Conservation (phyloP, 805 yeast genomes). For the Nakazawaea ambrosiae region DNA sequence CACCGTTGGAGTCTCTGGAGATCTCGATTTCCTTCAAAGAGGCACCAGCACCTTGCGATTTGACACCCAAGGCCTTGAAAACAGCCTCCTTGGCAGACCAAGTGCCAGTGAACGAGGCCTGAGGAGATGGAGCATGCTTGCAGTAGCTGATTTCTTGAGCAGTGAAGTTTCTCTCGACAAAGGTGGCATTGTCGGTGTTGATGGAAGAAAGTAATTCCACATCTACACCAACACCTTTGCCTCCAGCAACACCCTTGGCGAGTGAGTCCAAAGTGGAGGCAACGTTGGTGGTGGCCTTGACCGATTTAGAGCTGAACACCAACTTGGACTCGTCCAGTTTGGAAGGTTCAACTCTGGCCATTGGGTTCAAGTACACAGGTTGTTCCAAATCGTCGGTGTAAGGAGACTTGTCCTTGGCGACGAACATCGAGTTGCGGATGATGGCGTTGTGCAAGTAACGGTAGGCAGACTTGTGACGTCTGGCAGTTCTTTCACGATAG, state of each 20-base stretch:
- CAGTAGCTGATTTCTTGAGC: constrained; percentile 75
- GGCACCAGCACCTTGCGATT: constrained; percentile 93
- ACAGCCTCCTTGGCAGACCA: constrained; percentile 99
- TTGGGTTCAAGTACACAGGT: constrained; percentile 91
- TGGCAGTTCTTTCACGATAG: constrained; percentile 63
- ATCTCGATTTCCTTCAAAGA: constrained; percentile 88
- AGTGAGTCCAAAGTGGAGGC: constrained; percentile 47
- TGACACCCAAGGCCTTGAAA: constrained; percentile 88
- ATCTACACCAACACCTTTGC: constrained; percentile 89
- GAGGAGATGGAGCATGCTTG: constrained; percentile 61
- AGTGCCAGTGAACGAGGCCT: constrained; percentile 91
- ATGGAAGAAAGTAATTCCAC: constrained; percentile 82
- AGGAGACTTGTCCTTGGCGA: constrained; percentile 91
- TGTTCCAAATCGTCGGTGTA: constrained; percentile 84
- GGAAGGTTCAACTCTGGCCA: constrained; percentile 58
- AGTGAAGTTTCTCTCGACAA: constrained; percentile 90
- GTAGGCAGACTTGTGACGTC: constrained; percentile 86
- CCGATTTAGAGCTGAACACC: constrained; percentile 38
- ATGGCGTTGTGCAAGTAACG: constrained; percentile 94
- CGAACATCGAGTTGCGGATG: constrained; percentile 84
- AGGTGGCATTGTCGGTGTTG: constrained; percentile 84
- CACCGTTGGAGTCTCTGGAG: constrained; percentile 61
- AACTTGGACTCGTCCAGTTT: constrained; percentile 29
- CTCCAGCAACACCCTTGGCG: constrained; percentile 51
- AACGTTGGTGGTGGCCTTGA: constrained; percentile 43